Base-by-base conservation (phyloP, 2,329 filamentous ascomycete species). In the Colletotrichum camelliae region DNA sequence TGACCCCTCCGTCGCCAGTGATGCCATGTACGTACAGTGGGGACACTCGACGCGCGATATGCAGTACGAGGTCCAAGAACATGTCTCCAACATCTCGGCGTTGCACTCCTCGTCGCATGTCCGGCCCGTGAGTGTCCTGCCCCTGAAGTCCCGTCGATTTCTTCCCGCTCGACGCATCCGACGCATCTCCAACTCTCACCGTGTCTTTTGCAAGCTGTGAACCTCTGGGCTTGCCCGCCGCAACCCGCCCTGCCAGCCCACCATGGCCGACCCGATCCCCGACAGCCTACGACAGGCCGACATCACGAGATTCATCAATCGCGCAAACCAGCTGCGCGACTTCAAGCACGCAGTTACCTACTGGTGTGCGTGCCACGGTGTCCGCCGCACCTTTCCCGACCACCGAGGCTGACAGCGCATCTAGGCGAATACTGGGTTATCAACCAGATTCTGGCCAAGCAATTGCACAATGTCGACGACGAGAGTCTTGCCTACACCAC, bases 331-430 rank as follows among this genome's bases (percentile, higher is more conserved):
- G 87, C 91, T 99, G 65, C 94, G 96, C 83, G 90, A 90, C 75
- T 91, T 93, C 81, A 97, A 96, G 85, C 97, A 97, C 10, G 95
- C 97, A 75, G 91, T 98, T 79, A 91, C 96, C 77, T 99, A 98
- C 85, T 98, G 96, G 96, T 97, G 96, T 98, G 90, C 82, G 94
- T 90, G 27, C 12, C 37, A 24, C 31, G 12, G 39, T 27, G 69
- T 35, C 31, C 33, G 5, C 37, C 70, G 35, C 39, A 66, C 3
- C 27, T 39, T 10, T 4, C 3, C 10, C 21, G n/a, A 66, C 21
- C 8, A 18, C 35, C 48, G 24, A 52, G 29, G 29, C 74, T 71
- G 61, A 74, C 43, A 24, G 8, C 24, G 29, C 35, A 13, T 27
- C 52, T 71, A 97, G 95, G 94, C 84, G 94, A 97, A 82, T 98